Conservation (phyloP, 768 basidiomycete species). For the Leucocoprinus sp. region DNA sequence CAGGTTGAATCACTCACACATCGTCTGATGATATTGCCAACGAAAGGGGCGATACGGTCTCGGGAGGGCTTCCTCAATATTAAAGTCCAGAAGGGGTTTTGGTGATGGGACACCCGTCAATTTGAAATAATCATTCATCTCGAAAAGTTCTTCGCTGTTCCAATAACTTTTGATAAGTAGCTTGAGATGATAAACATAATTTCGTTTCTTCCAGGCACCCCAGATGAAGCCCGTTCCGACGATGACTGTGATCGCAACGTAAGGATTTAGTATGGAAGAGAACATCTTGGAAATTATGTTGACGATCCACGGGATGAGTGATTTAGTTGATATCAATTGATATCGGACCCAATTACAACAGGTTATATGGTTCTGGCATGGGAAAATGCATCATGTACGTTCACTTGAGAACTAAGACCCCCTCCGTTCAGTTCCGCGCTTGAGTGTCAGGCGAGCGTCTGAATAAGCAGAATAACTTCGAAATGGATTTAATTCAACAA, state of each 20-base stretch:
- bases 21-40: constrained; percentile 50
- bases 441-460: too few species aligned
- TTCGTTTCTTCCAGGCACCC: background rate
- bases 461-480: too few species aligned
- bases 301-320: background rate
- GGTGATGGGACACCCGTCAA: constrained; percentile 38
- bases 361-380: background rate
- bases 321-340: too few species aligned
- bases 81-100: constrained; percentile 31
- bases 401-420: background rate
- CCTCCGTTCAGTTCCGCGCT: background rate
- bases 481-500: too few species aligned
- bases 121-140: constrained; percentile 27
- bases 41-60: constrained; percentile 50
- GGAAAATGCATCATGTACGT: background rate
- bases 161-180: background rate
- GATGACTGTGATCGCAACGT: background rate
- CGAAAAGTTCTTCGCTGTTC: background rate
- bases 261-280: background rate
- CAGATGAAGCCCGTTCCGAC: background rate
- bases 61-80: constrained; percentile 33
- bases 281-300: background rate
- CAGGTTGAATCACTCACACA: constrained; percentile 35
- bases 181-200: background rate
- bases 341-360: too few species aligned